Percentiles rank a stretch among this genome's conserved stretches.
phyloP scores from a whole-genome alignment of 495 filamentous ascomycete genomes.

The Daldinia loculata region DNA sequence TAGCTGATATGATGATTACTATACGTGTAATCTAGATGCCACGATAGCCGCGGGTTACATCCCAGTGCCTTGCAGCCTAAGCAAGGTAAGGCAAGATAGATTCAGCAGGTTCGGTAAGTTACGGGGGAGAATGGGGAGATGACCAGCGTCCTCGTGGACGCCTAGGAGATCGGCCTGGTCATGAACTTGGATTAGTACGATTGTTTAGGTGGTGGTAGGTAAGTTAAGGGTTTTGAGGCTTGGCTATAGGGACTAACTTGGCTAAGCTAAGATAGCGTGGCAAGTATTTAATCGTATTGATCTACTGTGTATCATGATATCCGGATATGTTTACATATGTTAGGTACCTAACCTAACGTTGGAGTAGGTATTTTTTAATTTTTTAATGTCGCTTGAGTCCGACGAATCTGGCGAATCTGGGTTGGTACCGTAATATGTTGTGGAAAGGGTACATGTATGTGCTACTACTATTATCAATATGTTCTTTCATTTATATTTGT shows the following conservation, averaged over 20 bases:
- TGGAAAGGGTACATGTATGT: not conserved
- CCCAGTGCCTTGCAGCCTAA: conserved; percentile 30
- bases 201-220: not conserved
- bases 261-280: not conserved
- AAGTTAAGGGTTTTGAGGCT: not conserved
- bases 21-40: conserved; percentile 31
- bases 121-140: not conserved
- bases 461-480: not conserved
- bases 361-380: not conserved
- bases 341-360: too few species aligned
- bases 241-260: not conserved
- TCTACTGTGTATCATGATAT: not conserved
- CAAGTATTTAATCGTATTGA: not conserved
- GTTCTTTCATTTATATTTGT: not conserved
- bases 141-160: not conserved
- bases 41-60: conserved; percentile 26
- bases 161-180: conserved; percentile 16
- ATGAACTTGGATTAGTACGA: not conserved
- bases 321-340: not conserved
- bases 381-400: not conserved
- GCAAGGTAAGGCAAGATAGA: not conserved
- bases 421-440: not conserved
- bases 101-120: conserved; percentile 5
- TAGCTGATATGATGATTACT: conserved; percentile 25
- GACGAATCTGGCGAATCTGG: not conserved